These are phyloP conservation scores for Trichocomaceae sp. DNA, from an alignment of 2,329 filamentous ascomycete species.

Conservation along the genomic window DNA sequence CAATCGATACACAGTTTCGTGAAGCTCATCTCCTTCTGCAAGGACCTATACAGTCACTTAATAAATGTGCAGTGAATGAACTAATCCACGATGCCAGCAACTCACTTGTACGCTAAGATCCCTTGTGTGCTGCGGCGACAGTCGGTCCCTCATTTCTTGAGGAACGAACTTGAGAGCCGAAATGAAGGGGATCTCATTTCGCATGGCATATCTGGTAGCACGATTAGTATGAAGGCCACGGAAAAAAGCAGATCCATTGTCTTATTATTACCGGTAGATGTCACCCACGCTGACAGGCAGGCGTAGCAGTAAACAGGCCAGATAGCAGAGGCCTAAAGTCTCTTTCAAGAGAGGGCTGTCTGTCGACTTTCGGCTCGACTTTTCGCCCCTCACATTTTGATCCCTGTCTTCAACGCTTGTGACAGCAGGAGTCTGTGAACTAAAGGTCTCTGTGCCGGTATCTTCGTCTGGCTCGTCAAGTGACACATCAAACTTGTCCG, in stretches of 20 bases:
- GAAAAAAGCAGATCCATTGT: neutral
- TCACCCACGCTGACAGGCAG: conserved; percentile 71
- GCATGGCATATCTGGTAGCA: conserved; percentile 40
- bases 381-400: neutral
- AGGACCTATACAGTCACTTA: neutral
- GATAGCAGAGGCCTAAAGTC: conserved; percentile 69
- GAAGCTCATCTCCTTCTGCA: conserved; percentile 51
- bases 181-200: conserved; percentile 68
- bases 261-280: conserved; percentile 45
- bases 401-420: conserved; percentile 16
- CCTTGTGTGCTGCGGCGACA: conserved; percentile 36
- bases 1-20: conserved; percentile 57
- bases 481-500: conserved; percentile 37
- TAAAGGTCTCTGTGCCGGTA: conserved; percentile 46
- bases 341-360: conserved; percentile 63
- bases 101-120: conserved; percentile 36
- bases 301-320: conserved; percentile 67
- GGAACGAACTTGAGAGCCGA: conserved; percentile 49
- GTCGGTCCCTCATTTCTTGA: conserved; percentile 38
- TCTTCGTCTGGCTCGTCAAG: conserved; percentile 26
- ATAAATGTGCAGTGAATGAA: neutral
- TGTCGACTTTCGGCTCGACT: conserved; percentile 19
- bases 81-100: neutral
- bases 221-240: neutral
- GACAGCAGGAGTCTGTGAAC: conserved; percentile 45